These are phyloP conservation scores for Sapria himalayana DNA, from an alignment of 345 rosid genomes.

Conservation along the genomic window DNA sequence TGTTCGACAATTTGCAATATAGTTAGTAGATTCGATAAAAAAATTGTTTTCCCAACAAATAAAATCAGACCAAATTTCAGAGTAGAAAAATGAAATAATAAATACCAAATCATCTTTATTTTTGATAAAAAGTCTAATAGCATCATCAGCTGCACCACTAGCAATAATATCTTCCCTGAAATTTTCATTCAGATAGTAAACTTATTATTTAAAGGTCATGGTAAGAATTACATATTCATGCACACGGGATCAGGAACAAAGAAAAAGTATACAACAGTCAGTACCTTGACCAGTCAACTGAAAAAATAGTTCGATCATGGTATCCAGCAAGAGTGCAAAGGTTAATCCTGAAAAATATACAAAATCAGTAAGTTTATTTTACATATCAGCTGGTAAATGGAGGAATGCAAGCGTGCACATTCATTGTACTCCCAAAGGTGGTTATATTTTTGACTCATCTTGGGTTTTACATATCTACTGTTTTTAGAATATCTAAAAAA, in stretches of 20 bases:
- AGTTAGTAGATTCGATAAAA: too few species aligned
- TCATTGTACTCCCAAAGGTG: too few species aligned
- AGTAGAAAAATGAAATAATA: too few species aligned
- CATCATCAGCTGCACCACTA: slow-evolving; percentile 91
- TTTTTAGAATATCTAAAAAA: too few species aligned
- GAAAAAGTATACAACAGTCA: neutral
- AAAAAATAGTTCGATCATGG: slow-evolving; percentile 85
- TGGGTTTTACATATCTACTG: too few species aligned
- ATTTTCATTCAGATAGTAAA: slow-evolving; percentile 3
- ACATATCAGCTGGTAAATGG: too few species aligned
- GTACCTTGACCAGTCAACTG: slow-evolving; percentile 96
- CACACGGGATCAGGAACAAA: neutral
- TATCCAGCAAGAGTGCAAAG: slow-evolving; percentile 70
- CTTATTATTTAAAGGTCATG: slow-evolving; percentile 1
- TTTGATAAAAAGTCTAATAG: slow-evolving; percentile 49
- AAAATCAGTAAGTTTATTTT: too few species aligned
- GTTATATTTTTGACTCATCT: too few species aligned
- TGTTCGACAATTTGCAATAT: too few species aligned
- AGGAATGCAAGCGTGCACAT: too few species aligned
- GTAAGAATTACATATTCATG: neutral
- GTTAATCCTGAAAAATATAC: slow-evolving; percentile 44
- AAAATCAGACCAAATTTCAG: too few species aligned
- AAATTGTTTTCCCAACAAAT: too few species aligned
- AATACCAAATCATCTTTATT: slow-evolving; percentile 40
- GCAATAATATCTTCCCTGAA: slow-evolving; percentile 66